Conservation (phyloP, 257 asterid genomes). For the Solanum megistacrolobum region DNA sequence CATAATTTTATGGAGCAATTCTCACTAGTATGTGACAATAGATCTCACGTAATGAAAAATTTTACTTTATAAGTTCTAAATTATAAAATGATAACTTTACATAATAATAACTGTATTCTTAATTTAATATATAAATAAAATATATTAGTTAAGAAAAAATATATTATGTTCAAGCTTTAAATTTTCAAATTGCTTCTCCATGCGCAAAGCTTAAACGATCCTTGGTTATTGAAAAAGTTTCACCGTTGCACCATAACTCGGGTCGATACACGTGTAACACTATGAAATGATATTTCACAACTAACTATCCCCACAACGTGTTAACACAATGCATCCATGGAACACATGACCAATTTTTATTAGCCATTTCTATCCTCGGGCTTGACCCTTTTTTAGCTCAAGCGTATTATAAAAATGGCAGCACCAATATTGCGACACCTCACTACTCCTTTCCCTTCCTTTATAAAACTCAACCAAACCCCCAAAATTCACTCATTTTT, state of each 20-base stretch:
- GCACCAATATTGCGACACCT: slow-evolving; percentile 26
- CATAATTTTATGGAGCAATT: no score
- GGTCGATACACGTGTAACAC: neutral
- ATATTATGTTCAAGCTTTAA: neutral
- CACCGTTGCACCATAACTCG: fast-evolving
- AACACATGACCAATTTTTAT: neutral
- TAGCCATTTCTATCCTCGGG: neutral
- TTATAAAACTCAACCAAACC: slow-evolving; percentile 5
- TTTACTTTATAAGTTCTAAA: no score
- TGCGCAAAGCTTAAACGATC: no score
- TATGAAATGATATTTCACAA: neutral
- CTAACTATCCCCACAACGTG: neutral
- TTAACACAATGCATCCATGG: neutral
- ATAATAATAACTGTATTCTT: no score
- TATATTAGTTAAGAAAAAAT: no score
- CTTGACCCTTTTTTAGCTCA: neutral
- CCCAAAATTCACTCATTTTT: slow-evolving; percentile 6
- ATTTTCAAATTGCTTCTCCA: no score
- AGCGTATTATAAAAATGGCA: neutral
- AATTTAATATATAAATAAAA: neutral
- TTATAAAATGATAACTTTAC: no score
- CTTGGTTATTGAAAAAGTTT: no score
- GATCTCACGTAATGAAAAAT: fast-evolving
- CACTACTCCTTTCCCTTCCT: slow-evolving; percentile 22
- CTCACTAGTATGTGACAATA: neutral